phyloP scores from a whole-genome alignment of 805 yeast species.

The Hanseniaspora occidentalis region DNA sequence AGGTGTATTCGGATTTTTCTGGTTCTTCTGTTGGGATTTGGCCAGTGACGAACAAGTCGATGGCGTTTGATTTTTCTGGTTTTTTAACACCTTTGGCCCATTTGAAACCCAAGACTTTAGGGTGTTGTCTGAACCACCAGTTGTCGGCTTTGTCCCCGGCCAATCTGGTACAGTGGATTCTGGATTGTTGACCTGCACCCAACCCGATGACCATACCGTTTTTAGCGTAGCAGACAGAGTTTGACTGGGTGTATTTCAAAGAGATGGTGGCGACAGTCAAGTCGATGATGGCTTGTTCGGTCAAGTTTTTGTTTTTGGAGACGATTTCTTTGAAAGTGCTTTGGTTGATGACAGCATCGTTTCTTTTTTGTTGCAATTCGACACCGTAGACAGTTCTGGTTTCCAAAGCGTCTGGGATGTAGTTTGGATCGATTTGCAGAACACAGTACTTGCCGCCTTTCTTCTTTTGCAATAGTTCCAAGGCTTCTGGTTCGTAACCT shows the following conservation, averaged over 20 bases:
- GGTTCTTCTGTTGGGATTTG: conserved; percentile 90
- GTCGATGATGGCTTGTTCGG: conserved; percentile 88
- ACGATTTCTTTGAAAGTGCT: conserved; percentile 86
- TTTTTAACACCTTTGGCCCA: conserved; percentile 98
- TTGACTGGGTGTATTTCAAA: conserved; percentile 93
- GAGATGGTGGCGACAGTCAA: conserved; percentile 96
- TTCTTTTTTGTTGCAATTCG: conserved; percentile 90
- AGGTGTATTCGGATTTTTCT: conserved; percentile 82
- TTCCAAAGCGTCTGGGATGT: conserved; percentile 67
- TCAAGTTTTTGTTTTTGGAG: conserved; percentile 70
- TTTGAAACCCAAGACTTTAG: conserved; percentile 78
- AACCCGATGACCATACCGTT: conserved; percentile 98
- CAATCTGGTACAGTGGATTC: conserved; percentile 97
- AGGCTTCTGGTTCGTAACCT: conserved; percentile 86
- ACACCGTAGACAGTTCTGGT: conserved; percentile 95
- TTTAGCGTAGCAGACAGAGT: conserved; percentile 96
- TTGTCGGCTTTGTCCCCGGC: conserved; percentile 99
- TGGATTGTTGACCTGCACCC: conserved; percentile 99
- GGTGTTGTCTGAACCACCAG: conserved; percentile 99
- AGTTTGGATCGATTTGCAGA: conserved; percentile 91
- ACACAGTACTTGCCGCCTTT: conserved; percentile 97
- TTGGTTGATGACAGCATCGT: conserved; percentile 89
- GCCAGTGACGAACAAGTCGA: conserved; percentile 82
- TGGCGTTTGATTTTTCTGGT: conserved; percentile 97
- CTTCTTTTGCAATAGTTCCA: conserved; percentile 78